Evolutionary conservation across 352 stramenopile genomes (phyloP), one percentile per base, ranked within the genome.

Genomic region (Pythium plurisporium): DNA sequence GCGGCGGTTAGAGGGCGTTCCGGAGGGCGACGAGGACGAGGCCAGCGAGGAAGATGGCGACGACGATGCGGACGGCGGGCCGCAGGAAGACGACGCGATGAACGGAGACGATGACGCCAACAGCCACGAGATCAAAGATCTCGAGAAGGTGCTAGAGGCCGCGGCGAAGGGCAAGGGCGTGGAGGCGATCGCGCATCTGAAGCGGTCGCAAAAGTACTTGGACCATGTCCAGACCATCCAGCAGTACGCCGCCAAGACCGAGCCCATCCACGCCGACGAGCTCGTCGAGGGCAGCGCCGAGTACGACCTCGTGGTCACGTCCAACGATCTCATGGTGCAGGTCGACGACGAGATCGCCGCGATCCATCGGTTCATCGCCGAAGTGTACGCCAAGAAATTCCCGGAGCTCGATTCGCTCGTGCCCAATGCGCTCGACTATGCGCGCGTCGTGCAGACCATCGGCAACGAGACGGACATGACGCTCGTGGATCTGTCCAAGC

Each of bases 401-500:
- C 92, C 95, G 0, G 94, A 98, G 60, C 76, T 99, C 20, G 91
- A 98, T 67, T 91, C 96, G 37, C 72, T 98, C 12, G 75, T 99
- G 22, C 83, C 91, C 7, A 95, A 96, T 42, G 75, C 82, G 9
- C 62, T 97, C 22, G 92, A 98, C 66, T 99, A 98, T 62, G 89
- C 89, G 30, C 84, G 82, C 34, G 94, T 98, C n/a, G 91, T 98
- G 6, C 65, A 93, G 53, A 65, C 69, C 2, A 97, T 98, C 45
- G 76, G 76, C 23, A 98, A 98, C 67, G 92, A 98, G 67, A 98
- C 86, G 70, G 93, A 98, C 64, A 72, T 98, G 65, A 97, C 91
- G 11, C 70, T 87, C 15, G 79, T 98, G 26, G 74, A 94, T 38
- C 64, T 99, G 27, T 89, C 93, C 27, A 81, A 88, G 48, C 70